Conservation (phyloP, 1,284 basidiomycete species). For the Boletus hoseneyae region DNA sequence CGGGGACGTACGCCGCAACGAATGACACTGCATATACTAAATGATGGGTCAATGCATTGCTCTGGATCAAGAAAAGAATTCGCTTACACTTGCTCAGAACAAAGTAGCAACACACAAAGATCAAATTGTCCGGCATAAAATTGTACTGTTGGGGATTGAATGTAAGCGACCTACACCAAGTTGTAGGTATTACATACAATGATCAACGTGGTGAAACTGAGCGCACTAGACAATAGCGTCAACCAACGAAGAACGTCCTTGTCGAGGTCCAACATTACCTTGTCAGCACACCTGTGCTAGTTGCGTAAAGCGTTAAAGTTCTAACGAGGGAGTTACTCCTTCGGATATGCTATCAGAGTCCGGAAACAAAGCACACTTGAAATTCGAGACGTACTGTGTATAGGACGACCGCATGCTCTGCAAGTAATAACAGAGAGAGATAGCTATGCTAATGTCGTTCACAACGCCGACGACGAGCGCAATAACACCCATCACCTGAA, state of each 20-base stretch:
- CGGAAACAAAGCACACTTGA: background rate
- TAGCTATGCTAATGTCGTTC: constrained; percentile 48
- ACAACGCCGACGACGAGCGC: constrained; percentile 40
- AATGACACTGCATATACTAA: constrained; percentile 67
- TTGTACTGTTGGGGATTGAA: constrained; percentile 45
- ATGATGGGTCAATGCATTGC: constrained; percentile 3
- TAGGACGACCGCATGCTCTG: constrained; percentile 45
- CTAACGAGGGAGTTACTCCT: constrained; percentile 63
- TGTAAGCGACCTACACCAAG: background rate
- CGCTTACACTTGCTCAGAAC: constrained; percentile 60
- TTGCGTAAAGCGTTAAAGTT: constrained; percentile 47
- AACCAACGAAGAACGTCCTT: background rate
- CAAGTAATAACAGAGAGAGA: constrained; percentile 50
- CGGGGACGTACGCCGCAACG: constrained; percentile 53
- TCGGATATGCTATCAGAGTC: background rate
- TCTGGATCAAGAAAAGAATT: background rate
- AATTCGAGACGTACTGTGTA: constrained; percentile 22
- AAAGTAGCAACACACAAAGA: constrained; percentile 59
- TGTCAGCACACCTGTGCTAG: constrained; percentile 54
- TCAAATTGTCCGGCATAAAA: constrained; percentile 50
- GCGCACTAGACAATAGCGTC: constrained; percentile 39
- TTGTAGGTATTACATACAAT: constrained; percentile 40
- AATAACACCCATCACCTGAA: constrained; percentile 40
- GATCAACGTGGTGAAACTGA: constrained; percentile 55
- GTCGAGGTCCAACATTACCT: constrained; percentile 37